Evolutionary conservation across 148 eudicot species (phyloP).

Genomic region (Rhododendron kiyosumense): DNA sequence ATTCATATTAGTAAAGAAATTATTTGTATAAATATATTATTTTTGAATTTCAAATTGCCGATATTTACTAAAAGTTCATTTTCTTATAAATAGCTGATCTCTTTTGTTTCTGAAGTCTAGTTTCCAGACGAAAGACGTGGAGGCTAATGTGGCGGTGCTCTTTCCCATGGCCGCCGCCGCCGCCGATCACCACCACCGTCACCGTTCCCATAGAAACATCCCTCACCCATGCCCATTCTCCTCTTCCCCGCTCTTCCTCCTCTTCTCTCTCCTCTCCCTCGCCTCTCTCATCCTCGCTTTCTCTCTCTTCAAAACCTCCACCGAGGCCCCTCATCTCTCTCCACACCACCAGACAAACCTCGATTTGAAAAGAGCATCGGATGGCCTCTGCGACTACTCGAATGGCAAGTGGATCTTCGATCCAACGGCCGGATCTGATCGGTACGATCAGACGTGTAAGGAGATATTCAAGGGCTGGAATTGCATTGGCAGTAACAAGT

Average conservation of each 20-base stretch:
- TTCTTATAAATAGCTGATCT: too few relatives aligned
- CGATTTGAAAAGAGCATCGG: background rate
- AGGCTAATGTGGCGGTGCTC: background rate
- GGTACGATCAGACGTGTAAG: slow-evolving; percentile 72
- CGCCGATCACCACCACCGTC: background rate
- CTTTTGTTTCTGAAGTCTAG: too few relatives aligned
- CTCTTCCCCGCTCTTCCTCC: slow-evolving; percentile 6
- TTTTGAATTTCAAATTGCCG: too few relatives aligned
- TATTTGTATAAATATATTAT: too few relatives aligned
- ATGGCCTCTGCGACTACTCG: slow-evolving; percentile 45
- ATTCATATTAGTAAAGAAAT: too few relatives aligned
- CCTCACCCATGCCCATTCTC: background rate
- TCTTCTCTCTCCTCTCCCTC: slow-evolving; percentile 44
- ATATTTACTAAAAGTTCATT: too few relatives aligned
- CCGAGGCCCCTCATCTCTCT: background rate
- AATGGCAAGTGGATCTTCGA: slow-evolving; percentile 76
- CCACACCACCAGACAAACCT: background rate
- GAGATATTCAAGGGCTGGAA: slow-evolving; percentile 95
- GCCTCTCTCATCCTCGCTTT: slow-evolving; percentile 43
- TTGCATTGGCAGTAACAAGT: slow-evolving; percentile 59
- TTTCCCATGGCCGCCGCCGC: background rate
- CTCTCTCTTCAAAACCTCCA: slow-evolving; percentile 40
- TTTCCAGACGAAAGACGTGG: background rate
- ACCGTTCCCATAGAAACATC: background rate
- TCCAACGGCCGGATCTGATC: slow-evolving; percentile 32